Conservation (phyloP, 352 stramenopile genomes). For the Thalassiosira pacifica region DNA sequence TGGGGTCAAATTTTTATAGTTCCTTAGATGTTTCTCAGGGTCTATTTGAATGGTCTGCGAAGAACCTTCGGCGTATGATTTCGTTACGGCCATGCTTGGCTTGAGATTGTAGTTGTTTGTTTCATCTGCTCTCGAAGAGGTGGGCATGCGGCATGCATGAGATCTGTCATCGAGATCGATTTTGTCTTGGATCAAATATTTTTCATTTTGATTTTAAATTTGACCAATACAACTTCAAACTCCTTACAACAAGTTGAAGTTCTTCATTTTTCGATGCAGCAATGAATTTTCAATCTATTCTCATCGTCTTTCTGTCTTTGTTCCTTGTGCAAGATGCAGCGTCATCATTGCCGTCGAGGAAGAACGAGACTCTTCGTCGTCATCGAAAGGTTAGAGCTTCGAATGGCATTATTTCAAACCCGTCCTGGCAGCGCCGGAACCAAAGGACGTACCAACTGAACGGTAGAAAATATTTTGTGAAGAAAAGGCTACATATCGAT, state of each 20-base stretch:
- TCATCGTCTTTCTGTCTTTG: conserved; percentile 12
- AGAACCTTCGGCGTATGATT: conserved; percentile 34
- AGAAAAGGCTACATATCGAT: background rate
- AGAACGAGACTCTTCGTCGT: conserved; percentile 16
- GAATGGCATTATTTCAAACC: background rate
- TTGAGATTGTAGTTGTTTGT: too few relatives aligned
- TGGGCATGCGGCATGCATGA: too few relatives aligned
- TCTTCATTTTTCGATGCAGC: background rate
- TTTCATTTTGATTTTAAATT: background rate
- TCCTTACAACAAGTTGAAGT: background rate
- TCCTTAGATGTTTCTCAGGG: conserved; percentile 19
- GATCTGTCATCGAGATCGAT: too few relatives aligned
- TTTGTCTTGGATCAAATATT: too few relatives aligned
- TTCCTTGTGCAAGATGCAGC: conserved; percentile 6
- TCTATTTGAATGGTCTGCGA: conserved; percentile 41
- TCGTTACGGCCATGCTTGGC: conserved; percentile 1
- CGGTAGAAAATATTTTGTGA: conserved; percentile 21
- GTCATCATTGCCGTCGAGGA: conserved; percentile 3
- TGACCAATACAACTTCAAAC: background rate
- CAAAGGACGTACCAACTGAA: conserved; percentile 29
- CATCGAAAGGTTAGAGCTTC: conserved; percentile 16
- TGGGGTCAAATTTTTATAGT: background rate
- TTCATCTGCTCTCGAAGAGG: background rate
- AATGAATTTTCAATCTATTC: background rate
- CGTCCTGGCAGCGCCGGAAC: conserved; percentile 2